Conservation (phyloP, 108 stramenopile genomes). For the Pseudonitzschia multistriata region DNA sequence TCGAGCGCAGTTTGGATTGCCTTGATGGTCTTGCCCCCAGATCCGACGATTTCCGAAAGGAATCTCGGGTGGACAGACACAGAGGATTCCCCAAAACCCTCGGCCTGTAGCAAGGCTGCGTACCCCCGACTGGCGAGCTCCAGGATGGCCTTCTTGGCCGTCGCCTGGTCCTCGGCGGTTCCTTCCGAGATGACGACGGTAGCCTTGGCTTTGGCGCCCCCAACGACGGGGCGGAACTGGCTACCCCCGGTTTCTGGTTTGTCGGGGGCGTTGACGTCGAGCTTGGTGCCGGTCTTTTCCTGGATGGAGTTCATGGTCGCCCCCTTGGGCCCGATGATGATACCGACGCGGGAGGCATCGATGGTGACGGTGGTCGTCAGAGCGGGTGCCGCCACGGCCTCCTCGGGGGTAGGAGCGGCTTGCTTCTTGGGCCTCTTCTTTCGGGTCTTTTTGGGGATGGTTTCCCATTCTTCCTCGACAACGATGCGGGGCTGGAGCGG, state of each 20-base stretch:
- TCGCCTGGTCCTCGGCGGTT: not conserved
- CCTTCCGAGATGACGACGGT: conserved; percentile 17
- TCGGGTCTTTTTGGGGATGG: conserved; percentile 10
- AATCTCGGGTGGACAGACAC: conserved; percentile 18
- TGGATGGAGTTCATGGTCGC: conserved; percentile 17
- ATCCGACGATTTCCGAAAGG: conserved; percentile 18
- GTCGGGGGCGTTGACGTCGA: conserved; percentile 19
- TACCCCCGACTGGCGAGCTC: conserved; percentile 21
- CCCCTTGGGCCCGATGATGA: conserved; percentile 29
- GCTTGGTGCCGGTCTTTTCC: conserved; percentile 7
- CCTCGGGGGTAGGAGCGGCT: not conserved
- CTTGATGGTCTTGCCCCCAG: conserved; percentile 19
- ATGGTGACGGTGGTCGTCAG: conserved; percentile 5
- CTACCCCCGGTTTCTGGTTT: not conserved
- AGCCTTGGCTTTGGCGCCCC: not conserved
- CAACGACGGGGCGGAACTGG: not conserved
- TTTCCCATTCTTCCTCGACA: conserved; percentile 12
- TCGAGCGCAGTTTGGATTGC: conserved; percentile 12
- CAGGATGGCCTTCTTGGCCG: conserved; percentile 19
- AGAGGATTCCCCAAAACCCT: conserved; percentile 14
- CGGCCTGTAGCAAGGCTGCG: conserved; percentile 13
- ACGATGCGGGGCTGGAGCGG: conserved; percentile 7
- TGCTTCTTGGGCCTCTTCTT: conserved; percentile 14
- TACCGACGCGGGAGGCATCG: conserved; percentile 16
- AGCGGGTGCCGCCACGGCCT: not conserved